Conservation (phyloP, 139 green algal species). For the Chlamydomonas sphaeroides region DNA sequence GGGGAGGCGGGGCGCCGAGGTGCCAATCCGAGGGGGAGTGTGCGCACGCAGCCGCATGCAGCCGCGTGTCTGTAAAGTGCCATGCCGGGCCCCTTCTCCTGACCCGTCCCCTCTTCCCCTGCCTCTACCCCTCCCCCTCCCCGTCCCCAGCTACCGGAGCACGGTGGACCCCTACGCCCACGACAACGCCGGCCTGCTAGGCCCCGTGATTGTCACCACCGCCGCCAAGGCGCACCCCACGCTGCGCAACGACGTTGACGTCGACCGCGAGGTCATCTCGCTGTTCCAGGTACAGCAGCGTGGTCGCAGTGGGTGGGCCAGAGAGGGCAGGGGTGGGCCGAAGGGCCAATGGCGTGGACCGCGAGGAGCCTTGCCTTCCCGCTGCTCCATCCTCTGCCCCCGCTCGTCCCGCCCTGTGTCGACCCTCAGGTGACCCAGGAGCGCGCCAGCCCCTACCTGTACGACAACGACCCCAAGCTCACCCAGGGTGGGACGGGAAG, state of each 20-base stretch:
- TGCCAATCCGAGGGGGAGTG: too few species aligned
- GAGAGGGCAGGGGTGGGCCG: too few species aligned
- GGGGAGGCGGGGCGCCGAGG: too few species aligned
- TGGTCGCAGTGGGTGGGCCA: too few species aligned
- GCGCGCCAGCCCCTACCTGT: neutral
- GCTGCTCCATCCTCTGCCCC: too few species aligned
- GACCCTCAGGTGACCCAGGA: neutral
- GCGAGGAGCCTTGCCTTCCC: too few species aligned
- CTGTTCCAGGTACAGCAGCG: conserved; percentile 53
- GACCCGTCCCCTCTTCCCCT: too few species aligned
- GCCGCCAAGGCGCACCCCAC: conserved; percentile 37
- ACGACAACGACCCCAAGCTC: neutral
- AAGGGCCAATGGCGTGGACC: too few species aligned
- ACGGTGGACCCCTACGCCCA: conserved; percentile 51
- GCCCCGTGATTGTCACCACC: conserved; percentile 66
- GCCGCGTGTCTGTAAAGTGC: too few species aligned
- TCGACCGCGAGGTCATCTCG: conserved; percentile 51
- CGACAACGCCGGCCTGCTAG: conserved; percentile 68
- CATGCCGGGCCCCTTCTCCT: too few species aligned
- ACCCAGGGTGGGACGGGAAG: neutral
- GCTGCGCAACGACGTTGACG: conserved; percentile 28
- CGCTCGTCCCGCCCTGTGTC: neutral
- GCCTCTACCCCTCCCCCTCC: neutral
- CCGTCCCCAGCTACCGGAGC: conserved; percentile 42
- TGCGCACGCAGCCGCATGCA: too few species aligned